Evolutionary conservation across 129 eudicot genomes (phyloP).

Genomic region (Logfia minima): DNA sequence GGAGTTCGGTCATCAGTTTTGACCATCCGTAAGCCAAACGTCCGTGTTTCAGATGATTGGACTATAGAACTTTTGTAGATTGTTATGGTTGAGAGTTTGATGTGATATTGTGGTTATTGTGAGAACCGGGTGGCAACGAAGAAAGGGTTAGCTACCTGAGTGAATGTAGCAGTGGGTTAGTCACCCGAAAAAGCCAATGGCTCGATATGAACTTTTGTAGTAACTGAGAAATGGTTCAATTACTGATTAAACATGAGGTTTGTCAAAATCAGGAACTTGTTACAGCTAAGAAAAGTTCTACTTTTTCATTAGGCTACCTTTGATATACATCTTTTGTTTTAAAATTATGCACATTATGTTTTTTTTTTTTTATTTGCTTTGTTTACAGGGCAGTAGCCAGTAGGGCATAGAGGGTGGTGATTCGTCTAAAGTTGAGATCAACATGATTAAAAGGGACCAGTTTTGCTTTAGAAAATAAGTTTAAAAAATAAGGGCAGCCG

Average conservation of each 20-base stretch:
- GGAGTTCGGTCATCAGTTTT: constrained; percentile 45
- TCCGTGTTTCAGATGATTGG: constrained; percentile 73
- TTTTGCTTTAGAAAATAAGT: too few relatives aligned
- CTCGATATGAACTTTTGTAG: constrained; percentile 20
- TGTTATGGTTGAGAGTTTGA: constrained; percentile 3
- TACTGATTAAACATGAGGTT: constrained; percentile 10
- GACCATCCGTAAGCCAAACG: constrained; percentile 89
- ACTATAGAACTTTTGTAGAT: constrained; percentile 55
- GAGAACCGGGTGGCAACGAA: constrained; percentile 11
- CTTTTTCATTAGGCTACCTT: not conserved
- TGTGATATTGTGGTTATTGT: not conserved
- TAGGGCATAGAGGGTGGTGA: too few relatives aligned
- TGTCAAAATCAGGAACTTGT: constrained; percentile 1
- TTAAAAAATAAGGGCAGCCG: too few relatives aligned
- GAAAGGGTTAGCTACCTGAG: constrained; percentile 1
- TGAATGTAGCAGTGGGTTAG: constrained; percentile 13
- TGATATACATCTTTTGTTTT: not conserved
- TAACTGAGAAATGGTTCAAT: constrained; percentile 4
- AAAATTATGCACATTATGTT: too few relatives aligned
- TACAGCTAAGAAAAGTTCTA: constrained; percentile 2
- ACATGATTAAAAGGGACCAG: too few relatives aligned
- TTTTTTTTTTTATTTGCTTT: too few relatives aligned
- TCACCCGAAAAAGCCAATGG: constrained; percentile 7
- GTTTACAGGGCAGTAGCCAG: too few relatives aligned
- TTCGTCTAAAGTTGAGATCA: too few relatives aligned